Evolutionary conservation across 2,329 filamentous ascomycete species (phyloP), one percentile per base, ranked within the genome.

Genomic region (Lizonia empirigonia): DNA sequence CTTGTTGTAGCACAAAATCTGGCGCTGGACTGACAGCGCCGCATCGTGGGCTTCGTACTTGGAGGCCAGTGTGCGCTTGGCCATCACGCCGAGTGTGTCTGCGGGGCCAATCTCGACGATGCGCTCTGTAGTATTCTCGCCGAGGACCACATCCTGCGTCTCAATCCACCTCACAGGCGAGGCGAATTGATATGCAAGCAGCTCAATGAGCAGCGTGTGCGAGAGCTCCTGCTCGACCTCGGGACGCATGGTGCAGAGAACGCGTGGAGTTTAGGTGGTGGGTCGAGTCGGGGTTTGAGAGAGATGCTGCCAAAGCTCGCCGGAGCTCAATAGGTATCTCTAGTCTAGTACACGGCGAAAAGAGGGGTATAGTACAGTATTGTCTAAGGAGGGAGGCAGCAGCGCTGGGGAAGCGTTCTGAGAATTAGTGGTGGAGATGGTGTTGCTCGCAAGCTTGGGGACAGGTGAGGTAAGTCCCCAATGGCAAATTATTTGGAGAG

Each of bases 161-260:
- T 99, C 94, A 77, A 99, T 99, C 94, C 94, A 99, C 86, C 94
- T 88, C 67, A 99, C 94, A 41, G 94, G 94, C 46, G 93, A 97
- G 68, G 94, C 94, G 77, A 99, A 99, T 76, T 99, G 94, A 78
- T 97, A 99, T 81, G 94, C 94, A 65, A 99, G 86, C 60, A 99
- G 90, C 86, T 99, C 94, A 63, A 99, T 90, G 74, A 99, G 89
- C 78, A 99, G 85, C 64, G 93, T 97, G 78, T 99, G 93, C 72
- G 94, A 89, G 77, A 99, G 90, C 82, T 99, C 94, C 80, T 99
- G 94, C 86, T 99, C 93, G 77, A 97, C 83, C 85, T 99, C 94
- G 76, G 94, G 94, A 82, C 90, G 90, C 93, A 97, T 97, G 68
- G 69, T 87, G 66, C 32, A 38, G 49, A 18, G 53, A 53, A 55